Evolutionary conservation across 2,329 filamentous ascomycete species (phyloP), one percentile per base, ranked within the genome.

Genomic region (Alternaria incomplexa): DNA sequence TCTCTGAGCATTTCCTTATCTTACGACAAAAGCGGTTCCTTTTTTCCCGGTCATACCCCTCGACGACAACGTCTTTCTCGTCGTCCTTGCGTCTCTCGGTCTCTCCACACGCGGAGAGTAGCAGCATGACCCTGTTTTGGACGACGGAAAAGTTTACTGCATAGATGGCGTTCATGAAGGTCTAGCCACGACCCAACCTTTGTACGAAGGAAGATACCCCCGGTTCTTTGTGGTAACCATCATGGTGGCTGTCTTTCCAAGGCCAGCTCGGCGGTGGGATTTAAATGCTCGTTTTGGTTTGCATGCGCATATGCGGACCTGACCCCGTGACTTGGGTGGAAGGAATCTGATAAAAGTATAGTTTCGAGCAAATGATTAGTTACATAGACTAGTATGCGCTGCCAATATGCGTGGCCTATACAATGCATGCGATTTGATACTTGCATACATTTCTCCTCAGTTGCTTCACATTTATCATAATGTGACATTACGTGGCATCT

Each of bases 91-190:
- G 73, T 71, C 71, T 62, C 65, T 64, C 52, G 61, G 69, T 58
- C 72, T 71, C 64, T 74, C 66, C 67, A 59, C 58, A 59, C 53
- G 64, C 68, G 69, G 65, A 74, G 68, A 61, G 65, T 65, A 70
- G 64, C 57, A 68, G 69, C 57, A 73, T 69, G 70, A 73, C 51
- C 52, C 61, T 62, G 69, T 68, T 70, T 69, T 62, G 67, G 70
- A 74, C 73, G 73, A 76, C 72, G 73, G 69, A 73, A 73, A 70
- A 71, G 73, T 74, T 73, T 73, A 69, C 72, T 73, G 68, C 76
- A 79, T 79, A 76, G 76, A 78, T 68, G 77, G 77, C 77, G 77
- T 79, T 79, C 63, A 77, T 71, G 69, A 74, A 70, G 76, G 75
- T 72, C 73, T 54, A 58, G 55, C 65, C 57, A 58, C 70, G 70